Percentiles rank a stretch among this genome's conserved stretches.
Evolutionary conservation across 768 basidiomycete species (phyloP).

Genomic region (Sarcodon sp.): DNA sequence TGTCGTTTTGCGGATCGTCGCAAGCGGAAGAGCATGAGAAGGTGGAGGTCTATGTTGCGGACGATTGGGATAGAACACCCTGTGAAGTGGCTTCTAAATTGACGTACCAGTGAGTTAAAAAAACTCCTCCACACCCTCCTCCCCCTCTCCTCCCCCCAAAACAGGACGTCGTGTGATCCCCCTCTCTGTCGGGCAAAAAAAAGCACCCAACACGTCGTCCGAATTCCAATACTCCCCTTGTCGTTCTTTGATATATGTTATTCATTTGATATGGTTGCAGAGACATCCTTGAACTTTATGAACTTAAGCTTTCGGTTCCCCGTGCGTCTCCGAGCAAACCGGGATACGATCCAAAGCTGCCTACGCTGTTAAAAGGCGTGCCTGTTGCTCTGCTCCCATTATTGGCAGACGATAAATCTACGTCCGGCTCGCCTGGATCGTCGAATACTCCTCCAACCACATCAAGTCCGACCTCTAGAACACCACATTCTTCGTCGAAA

Average conservation of each 20-base stretch:
- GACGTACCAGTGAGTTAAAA: conserved; percentile 48
- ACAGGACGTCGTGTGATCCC: neutral
- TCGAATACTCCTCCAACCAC: neutral
- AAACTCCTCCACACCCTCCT: neutral
- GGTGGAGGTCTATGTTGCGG: conserved; percentile 51
- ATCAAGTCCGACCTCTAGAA: neutral
- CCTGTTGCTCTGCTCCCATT: neutral
- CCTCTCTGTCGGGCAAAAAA: neutral
- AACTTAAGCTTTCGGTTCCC: neutral
- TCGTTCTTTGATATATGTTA: conserved; percentile 1
- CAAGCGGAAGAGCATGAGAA: conserved; percentile 24
- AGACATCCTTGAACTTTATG: conserved; percentile 21
- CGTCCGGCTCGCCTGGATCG: neutral
- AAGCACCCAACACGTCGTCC: neutral
- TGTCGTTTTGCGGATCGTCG: conserved; percentile 34
- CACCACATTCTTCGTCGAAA: neutral
- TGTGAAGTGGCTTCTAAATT: conserved; percentile 47
- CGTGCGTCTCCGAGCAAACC: neutral
- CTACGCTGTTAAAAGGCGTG: neutral
- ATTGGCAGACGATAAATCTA: neutral
- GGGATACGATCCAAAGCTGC: neutral
- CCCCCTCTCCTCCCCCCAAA: no score
- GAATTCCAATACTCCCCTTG: neutral
- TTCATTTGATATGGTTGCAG: conserved; percentile 16
- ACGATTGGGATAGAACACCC: conserved; percentile 75